Conservation (phyloP, 805 yeast genomes). For the Candida sithepensis region DNA sequence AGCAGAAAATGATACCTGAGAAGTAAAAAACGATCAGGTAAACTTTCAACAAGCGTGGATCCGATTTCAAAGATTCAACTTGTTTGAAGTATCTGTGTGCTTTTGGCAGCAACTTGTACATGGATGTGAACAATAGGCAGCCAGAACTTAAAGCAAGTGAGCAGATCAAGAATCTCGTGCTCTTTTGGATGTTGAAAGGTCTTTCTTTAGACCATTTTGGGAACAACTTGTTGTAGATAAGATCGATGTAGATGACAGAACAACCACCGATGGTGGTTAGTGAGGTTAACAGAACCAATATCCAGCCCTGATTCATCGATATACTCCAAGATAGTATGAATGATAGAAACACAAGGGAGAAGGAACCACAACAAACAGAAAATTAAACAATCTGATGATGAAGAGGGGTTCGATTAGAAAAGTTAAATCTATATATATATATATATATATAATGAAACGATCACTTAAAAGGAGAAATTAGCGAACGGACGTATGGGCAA, state of each 20-base stretch:
- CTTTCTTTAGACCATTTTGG: conserved; percentile 35
- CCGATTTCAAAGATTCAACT: conserved; percentile 24
- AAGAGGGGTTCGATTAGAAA: too few relatives aligned
- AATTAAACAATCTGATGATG: too few relatives aligned
- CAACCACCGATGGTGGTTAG: conserved; percentile 72
- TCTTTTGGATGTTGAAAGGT: conserved; percentile 53
- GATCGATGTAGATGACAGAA: conserved; percentile 58
- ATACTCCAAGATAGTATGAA: too few relatives aligned
- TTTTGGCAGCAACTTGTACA: conserved; percentile 75
- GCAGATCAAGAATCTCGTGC: conserved; percentile 63
- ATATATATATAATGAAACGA: too few relatives aligned
- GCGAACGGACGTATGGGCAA: too few relatives aligned
- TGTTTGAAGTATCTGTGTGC: conserved; percentile 43
- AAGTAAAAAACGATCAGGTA: conserved; percentile 39
- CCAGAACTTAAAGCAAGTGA: conserved; percentile 81
- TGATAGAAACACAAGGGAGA: too few relatives aligned
- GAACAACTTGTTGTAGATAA: conserved; percentile 44
- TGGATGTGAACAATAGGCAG: conserved; percentile 72
- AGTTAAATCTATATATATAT: too few relatives aligned
- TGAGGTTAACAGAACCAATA: conserved; percentile 61
- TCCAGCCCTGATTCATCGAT: conserved; percentile 52
- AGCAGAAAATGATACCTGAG: conserved; percentile 60
- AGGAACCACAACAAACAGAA: too few relatives aligned
- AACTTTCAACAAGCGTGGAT: conserved; percentile 33
- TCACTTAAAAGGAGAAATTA: too few relatives aligned